Base-by-base conservation (phyloP, 768 basidiomycete species). In the Leccinellum rugosiceps region DNA sequence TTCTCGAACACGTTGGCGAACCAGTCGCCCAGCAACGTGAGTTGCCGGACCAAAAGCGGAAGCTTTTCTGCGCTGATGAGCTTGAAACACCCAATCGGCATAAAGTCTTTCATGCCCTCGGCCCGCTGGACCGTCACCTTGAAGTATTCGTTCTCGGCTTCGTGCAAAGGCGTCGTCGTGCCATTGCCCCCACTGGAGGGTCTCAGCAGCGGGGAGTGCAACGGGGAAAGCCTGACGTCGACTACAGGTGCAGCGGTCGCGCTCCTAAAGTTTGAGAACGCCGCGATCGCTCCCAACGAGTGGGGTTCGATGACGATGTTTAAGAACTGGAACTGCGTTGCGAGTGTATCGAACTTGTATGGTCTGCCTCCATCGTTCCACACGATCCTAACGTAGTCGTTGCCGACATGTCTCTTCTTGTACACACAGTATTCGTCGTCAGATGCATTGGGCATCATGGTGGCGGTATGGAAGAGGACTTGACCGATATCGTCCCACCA, bases 401-500 rank as follows among this genome's bases (percentile, higher is more conserved):
- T 99, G 34, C 97, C 97, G 54, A 99, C 94, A 69, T 97, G 92
- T 35, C 88, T 80, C 72, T 98, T 98, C 78, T 99, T 99, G 77
- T 86, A 81, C 60, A 83, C 86, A 63, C 82, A 86, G 50, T 83
- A 80, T 2, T 84, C 83, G 70, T 94, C 92, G 53, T 85, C 73
- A 8, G 74, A 61, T 47, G 77, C 78, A 53, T 86, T 89, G 4
- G 97, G 97, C 96, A 98, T 98, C 78, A 99, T 87, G 2, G 97
- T 98, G 9, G 96, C 91, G 3, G 94, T 89, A 72, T 98, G 97
- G 70, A 91, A 99, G 53, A 98, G 80, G 59, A 97, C 85, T 69
- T 98, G 95, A 4, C 90, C 86, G 50, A 98, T 94, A 66, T 98
- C 94, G 71, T 98, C 94, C 92, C 95, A 97, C 95, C 96, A 99